A percentile compares a stretch with the other conserved stretches of the same genome.
These are phyloP conservation scores for Ustilago curta DNA, from an alignment of 1,284 basidiomycete species.

Conservation along the genomic window DNA sequence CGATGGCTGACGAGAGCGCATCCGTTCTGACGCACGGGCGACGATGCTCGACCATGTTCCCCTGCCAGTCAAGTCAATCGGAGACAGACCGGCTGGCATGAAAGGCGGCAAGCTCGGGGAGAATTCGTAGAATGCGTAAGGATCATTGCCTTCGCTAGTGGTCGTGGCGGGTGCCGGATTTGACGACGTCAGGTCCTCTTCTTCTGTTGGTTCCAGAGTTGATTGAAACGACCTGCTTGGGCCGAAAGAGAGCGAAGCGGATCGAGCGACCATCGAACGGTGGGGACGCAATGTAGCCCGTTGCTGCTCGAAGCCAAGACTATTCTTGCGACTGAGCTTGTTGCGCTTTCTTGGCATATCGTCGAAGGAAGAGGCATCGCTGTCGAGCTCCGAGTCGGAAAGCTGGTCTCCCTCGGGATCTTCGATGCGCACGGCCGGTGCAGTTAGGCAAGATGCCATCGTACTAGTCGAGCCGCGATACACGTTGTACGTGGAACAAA, in stretches of 20 bases:
- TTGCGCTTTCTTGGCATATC: constrained; percentile 42
- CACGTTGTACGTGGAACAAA: constrained; percentile 33
- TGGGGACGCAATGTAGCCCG: constrained; percentile 27
- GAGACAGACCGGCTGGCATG: constrained; percentile 48
- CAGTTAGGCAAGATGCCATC: constrained; percentile 27
- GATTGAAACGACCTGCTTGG: constrained; percentile 20
- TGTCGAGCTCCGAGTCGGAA: constrained; percentile 29
- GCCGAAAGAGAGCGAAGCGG: constrained; percentile 5
- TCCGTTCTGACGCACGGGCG: constrained; percentile 42
- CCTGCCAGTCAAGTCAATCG: constrained; percentile 53
- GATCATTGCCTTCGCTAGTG: constrained; percentile 18
- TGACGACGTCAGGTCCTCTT: constrained; percentile 2
- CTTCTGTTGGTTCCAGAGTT: constrained; percentile 8
- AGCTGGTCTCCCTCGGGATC: constrained; percentile 37
- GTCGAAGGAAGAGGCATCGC: constrained; percentile 10
- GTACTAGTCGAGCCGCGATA: constrained; percentile 31
- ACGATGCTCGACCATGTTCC: constrained; percentile 62
- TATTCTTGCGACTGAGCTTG: constrained; percentile 25
- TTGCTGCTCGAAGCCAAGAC: constrained; percentile 50
- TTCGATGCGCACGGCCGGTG: constrained; percentile 38
- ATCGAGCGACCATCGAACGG: constrained; percentile 6
- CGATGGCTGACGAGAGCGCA: constrained; percentile 38
- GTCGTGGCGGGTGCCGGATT: neutral
- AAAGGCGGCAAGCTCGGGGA: constrained; percentile 60
- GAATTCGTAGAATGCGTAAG: constrained; percentile 58